Base-by-base conservation (phyloP, 495 filamentous ascomycete genomes). In the Zalerion maritima region DNA sequence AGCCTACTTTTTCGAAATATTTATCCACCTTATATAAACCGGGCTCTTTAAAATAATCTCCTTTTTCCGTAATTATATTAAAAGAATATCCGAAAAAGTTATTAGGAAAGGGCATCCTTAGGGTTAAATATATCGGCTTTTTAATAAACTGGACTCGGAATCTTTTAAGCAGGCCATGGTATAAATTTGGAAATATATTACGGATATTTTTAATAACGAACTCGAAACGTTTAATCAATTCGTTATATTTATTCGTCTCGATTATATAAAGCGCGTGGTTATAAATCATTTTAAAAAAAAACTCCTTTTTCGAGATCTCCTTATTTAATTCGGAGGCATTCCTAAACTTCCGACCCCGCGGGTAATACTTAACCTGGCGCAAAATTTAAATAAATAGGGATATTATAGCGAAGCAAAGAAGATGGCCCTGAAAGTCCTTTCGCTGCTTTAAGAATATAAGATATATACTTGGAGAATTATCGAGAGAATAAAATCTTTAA, bases 151-250 rank as follows among this genome's bases (percentile, higher is more conserved):
- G 29, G 26, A 35, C 26, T 35, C 32, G 23, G 32, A 34, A 23
- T 32, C 32, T 35, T 26, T 35, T 35, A 26, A 35, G 16, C 32
- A 35, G 32, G 32, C 32, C n/a, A 35, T 35, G 32, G 32, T 26
- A 32, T 15, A 35, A 30, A 35, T 30, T 35, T 35, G 32, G 32
- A 35, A 35, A 35, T 35, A 26, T 26, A 35, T 26, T 32, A 32
- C 24, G 5, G 32, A 35, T 33, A 35, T 23, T 35, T 35, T 35
- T 35, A 15, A 30, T 8, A 35, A 26, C 32, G 28, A 35, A 35
- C 32, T 35, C 26, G 32, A 26, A 35, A 29, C 24, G 15, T 32
- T 32, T 11, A 30, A 18, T 32, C 28, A 14, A 35, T 18, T 35
- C 26, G 25, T 19, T 35, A 26, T 35, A 14, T 33, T 26, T 35